Conservation (phyloP, 768 basidiomycete species). For the Termitomyces sp. region DNA sequence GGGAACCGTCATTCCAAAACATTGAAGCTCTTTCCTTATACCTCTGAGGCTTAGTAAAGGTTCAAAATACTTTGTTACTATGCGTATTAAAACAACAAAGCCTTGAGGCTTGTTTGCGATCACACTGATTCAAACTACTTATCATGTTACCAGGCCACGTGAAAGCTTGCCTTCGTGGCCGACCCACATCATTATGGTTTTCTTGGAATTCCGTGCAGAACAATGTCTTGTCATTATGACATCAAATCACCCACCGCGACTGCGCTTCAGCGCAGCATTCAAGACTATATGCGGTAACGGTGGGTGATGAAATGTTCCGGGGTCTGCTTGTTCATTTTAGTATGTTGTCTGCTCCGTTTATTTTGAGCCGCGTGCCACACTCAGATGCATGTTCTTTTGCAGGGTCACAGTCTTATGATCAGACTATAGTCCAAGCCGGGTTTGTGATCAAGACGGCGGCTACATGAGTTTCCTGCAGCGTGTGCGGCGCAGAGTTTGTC, state of each 20-base stretch:
- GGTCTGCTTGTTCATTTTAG: not conserved
- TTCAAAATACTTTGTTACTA: not conserved
- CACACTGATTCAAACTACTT: not conserved
- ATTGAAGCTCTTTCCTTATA: not conserved
- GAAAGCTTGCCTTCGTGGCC: slow-evolving; percentile 1
- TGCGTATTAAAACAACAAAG: not conserved
- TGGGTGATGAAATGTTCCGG: not conserved
- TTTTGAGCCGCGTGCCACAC: slow-evolving; percentile 9
- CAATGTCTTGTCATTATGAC: not conserved
- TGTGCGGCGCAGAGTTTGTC: slow-evolving; percentile 8
- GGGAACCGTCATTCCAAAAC: not conserved
- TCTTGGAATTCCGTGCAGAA: not conserved
- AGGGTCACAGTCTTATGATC: slow-evolving; percentile 15
- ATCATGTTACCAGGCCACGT: slow-evolving; percentile 12
- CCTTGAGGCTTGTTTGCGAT: not conserved
- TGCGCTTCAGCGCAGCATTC: not conserved
- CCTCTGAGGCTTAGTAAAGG: not conserved
- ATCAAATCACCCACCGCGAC: not conserved
- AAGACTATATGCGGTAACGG: slow-evolving; percentile 3
- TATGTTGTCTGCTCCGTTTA: slow-evolving; percentile 5
- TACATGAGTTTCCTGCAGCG: slow-evolving; percentile 10
- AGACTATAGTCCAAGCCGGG: slow-evolving; percentile 4
- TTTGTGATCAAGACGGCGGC: not conserved
- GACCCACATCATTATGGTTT: slow-evolving; percentile 7
- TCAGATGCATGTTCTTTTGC: not conserved